Percentiles rank a stretch among this genome's conserved stretches.
Evolutionary conservation across 225 moss, liverwort and hornwort species (phyloP).

Genomic region (Marchantia paleacea): DNA sequence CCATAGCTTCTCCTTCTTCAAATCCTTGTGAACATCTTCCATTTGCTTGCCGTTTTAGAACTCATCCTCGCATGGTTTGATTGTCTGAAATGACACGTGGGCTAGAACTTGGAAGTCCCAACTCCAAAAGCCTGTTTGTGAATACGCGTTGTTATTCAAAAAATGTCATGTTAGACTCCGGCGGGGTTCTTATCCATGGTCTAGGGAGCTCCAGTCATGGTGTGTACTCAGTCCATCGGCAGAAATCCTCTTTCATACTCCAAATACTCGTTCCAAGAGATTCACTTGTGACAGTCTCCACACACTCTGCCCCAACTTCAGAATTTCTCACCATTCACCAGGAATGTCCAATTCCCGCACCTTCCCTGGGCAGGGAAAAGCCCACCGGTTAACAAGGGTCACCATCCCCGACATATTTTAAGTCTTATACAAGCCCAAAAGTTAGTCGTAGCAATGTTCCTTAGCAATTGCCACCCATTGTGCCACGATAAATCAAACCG

Average conservation of each 20-base stretch:
- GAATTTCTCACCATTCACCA: background rate
- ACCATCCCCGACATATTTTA: background rate
- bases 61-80: slow-evolving; percentile 73
- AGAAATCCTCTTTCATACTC: slow-evolving; percentile 38
- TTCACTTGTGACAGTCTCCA: slow-evolving; percentile 9
- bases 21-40: too few species aligned
- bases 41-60: too few species aligned
- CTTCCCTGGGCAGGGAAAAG: background rate
- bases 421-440: background rate
- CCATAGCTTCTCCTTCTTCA: too few species aligned
- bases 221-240: slow-evolving; percentile 53
- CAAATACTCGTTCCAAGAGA: slow-evolving; percentile 23
- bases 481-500: background rate
- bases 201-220: slow-evolving; percentile 39
- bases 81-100: slow-evolving; percentile 83
- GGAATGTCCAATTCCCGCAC: background rate
- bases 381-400: background rate
- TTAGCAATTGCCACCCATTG: background rate
- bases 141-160: slow-evolving; percentile 77
- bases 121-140: slow-evolving; percentile 76
- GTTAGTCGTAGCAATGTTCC: background rate
- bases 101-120: slow-evolving; percentile 84
- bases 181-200: slow-evolving; percentile 76
- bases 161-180: slow-evolving; percentile 62
- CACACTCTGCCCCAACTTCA: background rate